phyloP scores from a whole-genome alignment of 768 basidiomycete genomes.

The Coprinellus micaceus region DNA sequence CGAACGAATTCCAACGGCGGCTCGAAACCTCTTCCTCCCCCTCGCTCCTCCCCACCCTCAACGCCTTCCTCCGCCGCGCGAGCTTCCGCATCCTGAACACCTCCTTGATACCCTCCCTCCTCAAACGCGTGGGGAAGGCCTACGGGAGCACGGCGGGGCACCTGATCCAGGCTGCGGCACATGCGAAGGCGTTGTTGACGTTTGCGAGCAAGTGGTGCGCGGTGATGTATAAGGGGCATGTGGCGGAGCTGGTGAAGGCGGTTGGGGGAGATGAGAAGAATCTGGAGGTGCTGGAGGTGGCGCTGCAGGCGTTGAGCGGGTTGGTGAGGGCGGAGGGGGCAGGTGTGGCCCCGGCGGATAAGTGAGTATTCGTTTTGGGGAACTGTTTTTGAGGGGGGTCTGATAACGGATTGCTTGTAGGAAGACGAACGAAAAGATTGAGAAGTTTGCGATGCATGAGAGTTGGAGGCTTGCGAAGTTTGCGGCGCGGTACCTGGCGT shows the following conservation, averaged over 20 bases:
- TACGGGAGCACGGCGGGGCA: constrained; percentile 36
- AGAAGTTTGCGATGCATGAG: constrained; percentile 53
- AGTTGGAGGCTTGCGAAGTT: constrained; percentile 78
- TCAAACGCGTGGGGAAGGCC: constrained; percentile 61
- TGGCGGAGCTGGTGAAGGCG: constrained; percentile 71
- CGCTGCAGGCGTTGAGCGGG: constrained; percentile 74
- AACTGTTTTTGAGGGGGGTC: too few species aligned
- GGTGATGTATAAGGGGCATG: constrained; percentile 66
- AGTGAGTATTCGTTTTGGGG: constrained; percentile 48
- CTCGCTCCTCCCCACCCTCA: constrained; percentile 62
- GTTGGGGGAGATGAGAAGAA: constrained; percentile 61
- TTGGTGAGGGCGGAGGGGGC: constrained; percentile 53
- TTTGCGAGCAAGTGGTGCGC: constrained; percentile 76
- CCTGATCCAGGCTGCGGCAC: constrained; percentile 33
- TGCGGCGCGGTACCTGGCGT: constrained; percentile 70
- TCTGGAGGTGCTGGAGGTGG: constrained; percentile 52
- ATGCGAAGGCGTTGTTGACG: constrained; percentile 50
- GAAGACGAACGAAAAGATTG: constrained; percentile 62
- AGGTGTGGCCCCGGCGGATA: constrained; percentile 56
- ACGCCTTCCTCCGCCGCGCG: constrained; percentile 62
- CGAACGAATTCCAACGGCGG: constrained; percentile 73
- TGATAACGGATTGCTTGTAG: constrained; percentile 31
- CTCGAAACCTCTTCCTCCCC: constrained; percentile 69
- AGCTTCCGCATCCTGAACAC: constrained; percentile 76
- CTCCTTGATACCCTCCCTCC: constrained; percentile 77